Conservation (phyloP, 495 filamentous ascomycete genomes). For the Penicillium maclennaniae region DNA sequence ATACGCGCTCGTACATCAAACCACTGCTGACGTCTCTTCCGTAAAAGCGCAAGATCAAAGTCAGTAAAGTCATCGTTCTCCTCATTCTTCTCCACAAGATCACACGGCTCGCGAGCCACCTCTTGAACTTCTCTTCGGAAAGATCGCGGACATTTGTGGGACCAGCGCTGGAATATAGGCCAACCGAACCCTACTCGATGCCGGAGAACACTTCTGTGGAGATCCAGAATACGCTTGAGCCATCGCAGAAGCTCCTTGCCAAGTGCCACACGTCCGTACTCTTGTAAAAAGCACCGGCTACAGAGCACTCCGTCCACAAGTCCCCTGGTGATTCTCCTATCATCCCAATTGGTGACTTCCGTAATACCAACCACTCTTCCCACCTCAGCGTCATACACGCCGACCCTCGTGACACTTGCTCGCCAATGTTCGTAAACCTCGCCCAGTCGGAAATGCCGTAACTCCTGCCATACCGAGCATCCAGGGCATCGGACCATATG, state of each 20-base stretch:
- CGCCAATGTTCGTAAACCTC: background rate
- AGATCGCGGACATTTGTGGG: background rate
- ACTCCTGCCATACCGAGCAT: constrained; percentile 5
- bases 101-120: background rate
- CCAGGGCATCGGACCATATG: constrained; percentile 4
- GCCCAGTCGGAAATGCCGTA: constrained; percentile 3
- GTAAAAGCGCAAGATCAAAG: background rate
- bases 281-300: background rate
- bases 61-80: background rate
- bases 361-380: too few species aligned
- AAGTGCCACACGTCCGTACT: background rate
- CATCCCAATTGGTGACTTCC: too few species aligned
- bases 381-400: too few species aligned
- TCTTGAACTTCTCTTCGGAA: background rate
- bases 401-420: background rate
- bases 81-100: background rate
- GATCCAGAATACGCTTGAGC: background rate
- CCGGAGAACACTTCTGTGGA: background rate
- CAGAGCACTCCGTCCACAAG: background rate
- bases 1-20: background rate
- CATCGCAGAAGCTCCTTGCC: background rate
- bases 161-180: background rate
- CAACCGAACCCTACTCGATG: background rate
- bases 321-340: background rate
- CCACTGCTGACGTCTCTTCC: background rate